These are phyloP conservation scores for Paecilomyces dactylethromorphus DNA, from an alignment of 2,329 filamentous ascomycete genomes.

Conservation along the genomic window DNA sequence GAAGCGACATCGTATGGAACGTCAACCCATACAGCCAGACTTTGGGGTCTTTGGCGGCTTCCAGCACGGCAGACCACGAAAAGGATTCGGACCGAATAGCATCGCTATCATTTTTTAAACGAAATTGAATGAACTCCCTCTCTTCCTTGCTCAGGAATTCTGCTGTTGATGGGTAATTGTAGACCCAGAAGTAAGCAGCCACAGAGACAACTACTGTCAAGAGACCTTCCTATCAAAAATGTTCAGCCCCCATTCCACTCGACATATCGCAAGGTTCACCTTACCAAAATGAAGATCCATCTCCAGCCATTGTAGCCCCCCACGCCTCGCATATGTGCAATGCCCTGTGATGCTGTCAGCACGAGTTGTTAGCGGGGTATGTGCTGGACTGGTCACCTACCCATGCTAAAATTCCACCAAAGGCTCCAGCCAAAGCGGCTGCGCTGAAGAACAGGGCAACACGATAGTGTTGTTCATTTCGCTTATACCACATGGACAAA, in stretches of 20 bases:
- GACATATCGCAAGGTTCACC: background rate
- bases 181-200: constrained; percentile 33
- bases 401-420: constrained; percentile 55
- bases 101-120: constrained; percentile 63
- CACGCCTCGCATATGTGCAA: constrained; percentile 42
- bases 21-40: constrained; percentile 66
- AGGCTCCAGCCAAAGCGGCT: constrained; percentile 53
- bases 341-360: constrained; percentile 29
- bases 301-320: constrained; percentile 51
- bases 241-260: background rate
- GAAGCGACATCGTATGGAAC: constrained; percentile 68
- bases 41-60: constrained; percentile 61
- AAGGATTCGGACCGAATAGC: constrained; percentile 63
- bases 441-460: constrained; percentile 56
- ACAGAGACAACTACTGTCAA: constrained; percentile 54
- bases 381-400: constrained; percentile 12
- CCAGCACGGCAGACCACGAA: constrained; percentile 58
- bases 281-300: constrained; percentile 57
- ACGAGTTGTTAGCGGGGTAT: background rate
- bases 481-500: constrained; percentile 58
- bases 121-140: constrained; percentile 52
- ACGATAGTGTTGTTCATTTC: constrained; percentile 52
- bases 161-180: constrained; percentile 37
- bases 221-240: constrained; percentile 54
- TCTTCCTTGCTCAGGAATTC: constrained; percentile 43